phyloP scores from a whole-genome alignment of 176 grass and related monocot genomes.

The Triticum dicoccoides region DNA sequence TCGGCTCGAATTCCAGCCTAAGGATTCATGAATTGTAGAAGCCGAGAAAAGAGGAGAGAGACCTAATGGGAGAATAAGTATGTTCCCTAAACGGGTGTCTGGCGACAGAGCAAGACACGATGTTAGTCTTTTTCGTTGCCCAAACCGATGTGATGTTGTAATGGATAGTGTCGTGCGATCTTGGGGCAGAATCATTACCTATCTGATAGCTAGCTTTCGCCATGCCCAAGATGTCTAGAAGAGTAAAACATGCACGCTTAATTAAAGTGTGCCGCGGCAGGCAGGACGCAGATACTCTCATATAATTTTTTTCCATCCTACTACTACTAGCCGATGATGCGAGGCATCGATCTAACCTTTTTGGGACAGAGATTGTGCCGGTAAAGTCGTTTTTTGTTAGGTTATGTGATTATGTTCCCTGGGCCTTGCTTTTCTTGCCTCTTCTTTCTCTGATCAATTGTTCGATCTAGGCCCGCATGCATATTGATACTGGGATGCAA shows the following conservation, averaged over 20 bases:
- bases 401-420: constrained; percentile 45
- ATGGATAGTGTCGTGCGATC: constrained; percentile 23
- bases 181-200: constrained; percentile 32
- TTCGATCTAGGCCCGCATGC: background rate
- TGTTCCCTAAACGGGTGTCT: constrained; percentile 10
- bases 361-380: constrained; percentile 17
- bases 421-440: background rate
- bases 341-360: constrained; percentile 24
- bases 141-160: background rate
- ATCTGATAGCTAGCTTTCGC: background rate
- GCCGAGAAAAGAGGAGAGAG: background rate
- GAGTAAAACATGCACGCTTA: background rate
- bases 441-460: background rate
- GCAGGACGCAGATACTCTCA: background rate
- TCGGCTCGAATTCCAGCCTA: too few species aligned
- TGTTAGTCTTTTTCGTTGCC: constrained; percentile 13
- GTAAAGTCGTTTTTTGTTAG: constrained; percentile 52
- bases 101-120: background rate
- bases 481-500: background rate
- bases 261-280: background rate
- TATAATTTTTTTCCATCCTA: background rate
- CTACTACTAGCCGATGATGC: constrained; percentile 16
- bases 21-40: background rate
- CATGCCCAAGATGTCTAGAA: constrained; percentile 12
- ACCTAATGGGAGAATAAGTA: constrained; percentile 10